Percentiles rank a stretch among this genome's conserved stretches.
Evolutionary conservation across 75 land plant species (phyloP).

Genomic region (Pinus albicaulis): DNA sequence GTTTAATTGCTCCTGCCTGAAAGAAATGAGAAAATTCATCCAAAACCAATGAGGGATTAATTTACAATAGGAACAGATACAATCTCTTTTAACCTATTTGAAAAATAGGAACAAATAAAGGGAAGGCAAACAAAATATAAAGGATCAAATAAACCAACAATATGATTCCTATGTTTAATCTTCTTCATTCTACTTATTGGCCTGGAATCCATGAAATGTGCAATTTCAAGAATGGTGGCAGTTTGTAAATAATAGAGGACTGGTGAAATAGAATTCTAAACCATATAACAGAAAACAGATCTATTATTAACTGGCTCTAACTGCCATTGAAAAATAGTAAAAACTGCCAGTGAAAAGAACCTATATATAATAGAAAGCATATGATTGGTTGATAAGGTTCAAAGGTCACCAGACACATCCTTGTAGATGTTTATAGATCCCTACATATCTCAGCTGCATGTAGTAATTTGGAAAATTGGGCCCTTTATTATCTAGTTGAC

Average conservation of each 20-base stretch:
- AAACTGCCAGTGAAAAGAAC: neutral
- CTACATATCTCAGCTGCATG: too few species aligned
- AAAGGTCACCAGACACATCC: too few species aligned
- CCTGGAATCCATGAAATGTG: neutral
- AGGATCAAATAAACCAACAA: neutral
- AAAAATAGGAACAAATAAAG: neutral
- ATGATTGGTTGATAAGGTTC: too few species aligned
- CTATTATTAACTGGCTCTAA: neutral
- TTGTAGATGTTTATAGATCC: too few species aligned
- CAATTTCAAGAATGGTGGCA: neutral
- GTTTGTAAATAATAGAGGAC: neutral
- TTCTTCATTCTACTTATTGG: neutral
- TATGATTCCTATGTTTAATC: neutral
- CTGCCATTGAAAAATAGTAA: neutral
- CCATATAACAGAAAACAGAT: neutral
- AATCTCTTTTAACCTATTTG: neutral
- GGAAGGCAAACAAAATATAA: neutral
- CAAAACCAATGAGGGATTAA: neutral
- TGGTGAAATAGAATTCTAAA: neutral
- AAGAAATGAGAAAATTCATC: constrained; percentile 10
- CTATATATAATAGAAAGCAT: neutral
- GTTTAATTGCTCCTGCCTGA: constrained; percentile 53
- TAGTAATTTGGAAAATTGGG: too few species aligned
- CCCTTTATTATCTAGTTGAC: too few species aligned
- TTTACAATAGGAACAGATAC: neutral